Evolutionary conservation across 192 early-diverging fungal species (phyloP), one percentile per base, ranked within the genome.

Genomic region (Chytriomyces sp.): DNA sequence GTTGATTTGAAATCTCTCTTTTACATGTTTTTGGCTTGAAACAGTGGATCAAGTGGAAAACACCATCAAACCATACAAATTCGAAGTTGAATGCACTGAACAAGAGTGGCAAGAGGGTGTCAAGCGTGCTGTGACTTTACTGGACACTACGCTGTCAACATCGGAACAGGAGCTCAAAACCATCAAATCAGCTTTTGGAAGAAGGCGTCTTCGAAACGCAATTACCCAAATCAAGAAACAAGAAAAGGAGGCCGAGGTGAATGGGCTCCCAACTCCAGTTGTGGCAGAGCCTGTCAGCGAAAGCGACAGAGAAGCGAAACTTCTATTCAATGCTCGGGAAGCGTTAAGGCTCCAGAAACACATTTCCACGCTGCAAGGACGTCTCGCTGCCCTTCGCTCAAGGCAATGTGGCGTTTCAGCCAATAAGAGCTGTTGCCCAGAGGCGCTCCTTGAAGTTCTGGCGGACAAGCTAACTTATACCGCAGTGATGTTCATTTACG

Each of bases 41-140:
- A 60, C 96, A 6, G 90, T 95, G 9, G 97, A 98, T 79, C 96
- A 98, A 83, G 97, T 99, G 7, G 97, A 99, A 75, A 99, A 98
- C 86, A 97, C 96, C 2, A 96, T 99, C 83, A 99, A 99, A 82
- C 97, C 96, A 16, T 97, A 94, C 88, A 99, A 99, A 85, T 96
- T 95, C 75, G 97, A 99, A 83, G 93, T 98, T 10, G 97, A 99
- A 78, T 90, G 92, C 47, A 91, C 92, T 23, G 93, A 95, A 28
- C 86, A 89, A 65, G 97, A 99, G 81, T 99, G 97, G 97, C 81
- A 83, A 20, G 95, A 97, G 69, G 97, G 94, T 11, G 89, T 92
- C 69, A 93, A 92, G 77, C 89, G 95, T 43, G 87, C 96, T 4
- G 85, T 91, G 13, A 77, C 78, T 0, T 78, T 95, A 67, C 69